Percentiles rank a stretch among this genome's conserved stretches.
Evolutionary conservation across 148 eudicot species (phyloP).

Genomic region (Rhododendron vialii): DNA sequence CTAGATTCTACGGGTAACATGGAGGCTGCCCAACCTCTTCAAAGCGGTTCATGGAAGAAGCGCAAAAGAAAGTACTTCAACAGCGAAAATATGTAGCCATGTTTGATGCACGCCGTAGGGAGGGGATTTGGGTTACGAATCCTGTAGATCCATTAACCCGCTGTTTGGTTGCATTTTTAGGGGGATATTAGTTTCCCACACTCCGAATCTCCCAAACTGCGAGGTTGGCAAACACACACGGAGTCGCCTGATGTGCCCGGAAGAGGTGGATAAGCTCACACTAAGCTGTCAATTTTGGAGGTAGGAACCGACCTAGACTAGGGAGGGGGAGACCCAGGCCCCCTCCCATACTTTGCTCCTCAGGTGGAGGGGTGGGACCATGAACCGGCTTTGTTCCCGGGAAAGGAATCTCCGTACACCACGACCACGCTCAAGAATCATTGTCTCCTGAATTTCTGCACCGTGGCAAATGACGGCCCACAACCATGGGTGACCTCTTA

Average conservation of each 20-base stretch:
- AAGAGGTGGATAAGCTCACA: too few species aligned
- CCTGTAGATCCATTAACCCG: not conserved
- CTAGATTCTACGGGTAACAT: not conserved
- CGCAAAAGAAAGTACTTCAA: not conserved
- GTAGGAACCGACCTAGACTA: too few species aligned
- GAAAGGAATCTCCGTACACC: not conserved
- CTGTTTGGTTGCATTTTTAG: not conserved
- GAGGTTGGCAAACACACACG: too few species aligned
- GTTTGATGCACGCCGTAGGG: too few species aligned
- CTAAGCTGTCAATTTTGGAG: too few species aligned
- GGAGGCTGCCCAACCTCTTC: not conserved
- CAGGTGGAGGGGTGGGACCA: too few species aligned
- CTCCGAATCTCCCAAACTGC: too few species aligned
- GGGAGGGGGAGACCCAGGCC: too few species aligned
- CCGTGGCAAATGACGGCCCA: not conserved
- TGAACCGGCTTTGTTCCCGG: not conserved
- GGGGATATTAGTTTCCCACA: not conserved
- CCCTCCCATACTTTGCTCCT: too few species aligned
- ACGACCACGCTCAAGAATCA: not conserved
- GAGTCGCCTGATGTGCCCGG: too few species aligned
- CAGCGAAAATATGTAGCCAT: too few species aligned
- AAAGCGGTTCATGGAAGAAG: not conserved
- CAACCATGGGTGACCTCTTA: not conserved
- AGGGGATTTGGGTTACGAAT: too few species aligned
- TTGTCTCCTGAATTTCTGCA: not conserved